Evolutionary conservation across 2,329 filamentous ascomycete species (phyloP), one percentile per base, ranked within the genome.

Genomic region (Cladosporium sp.): DNA sequence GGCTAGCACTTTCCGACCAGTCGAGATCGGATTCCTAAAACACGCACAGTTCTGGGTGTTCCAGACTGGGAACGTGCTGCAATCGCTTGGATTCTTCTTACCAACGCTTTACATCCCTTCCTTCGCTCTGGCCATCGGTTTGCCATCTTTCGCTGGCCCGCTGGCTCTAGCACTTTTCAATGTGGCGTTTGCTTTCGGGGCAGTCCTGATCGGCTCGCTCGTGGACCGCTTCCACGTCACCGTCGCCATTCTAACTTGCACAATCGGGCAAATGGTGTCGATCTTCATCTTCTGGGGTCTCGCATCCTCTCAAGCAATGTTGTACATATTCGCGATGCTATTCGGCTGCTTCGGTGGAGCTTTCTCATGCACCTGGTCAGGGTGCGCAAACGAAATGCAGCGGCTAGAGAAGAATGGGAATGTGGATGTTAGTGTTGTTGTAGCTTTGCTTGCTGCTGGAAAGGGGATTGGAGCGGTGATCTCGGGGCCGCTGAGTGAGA

Each of bases 381-480:
- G 66, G 3, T 62, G 63, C 19, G 64, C 62, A 1, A 58, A 59
- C n/a, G 65, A 66, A 2, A 53, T 69, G 22, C 59, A 59, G 22
- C 53, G 57, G 13, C 10, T 22, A 5, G 53, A 60, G 28, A 42
- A 48, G 7, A 54, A 59, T 20, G 59, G 63, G 1, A 61, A 57
- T 4, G 69, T 74, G 0, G 79, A 82, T 42, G 69, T 76, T 3
- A 75, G 77, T 0, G 75, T 82, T 60, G 72, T 81, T 1, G 78
- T 82, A 57, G 75, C 74, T 0, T 71, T 77, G 13, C 68, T 82
- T 54, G 74, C 74, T 9, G 75, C 75, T 8, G 79, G 79, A 0
- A 77, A 78, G 44, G 80, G 80, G 0, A 72, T 82, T 19, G 80
- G 80, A 3, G 79, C 77, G 64, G 68, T 83, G 9, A 73, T 77